Conservation (phyloP, 2,329 filamentous ascomycete species). For the Colletotrichum liaoningense region DNA sequence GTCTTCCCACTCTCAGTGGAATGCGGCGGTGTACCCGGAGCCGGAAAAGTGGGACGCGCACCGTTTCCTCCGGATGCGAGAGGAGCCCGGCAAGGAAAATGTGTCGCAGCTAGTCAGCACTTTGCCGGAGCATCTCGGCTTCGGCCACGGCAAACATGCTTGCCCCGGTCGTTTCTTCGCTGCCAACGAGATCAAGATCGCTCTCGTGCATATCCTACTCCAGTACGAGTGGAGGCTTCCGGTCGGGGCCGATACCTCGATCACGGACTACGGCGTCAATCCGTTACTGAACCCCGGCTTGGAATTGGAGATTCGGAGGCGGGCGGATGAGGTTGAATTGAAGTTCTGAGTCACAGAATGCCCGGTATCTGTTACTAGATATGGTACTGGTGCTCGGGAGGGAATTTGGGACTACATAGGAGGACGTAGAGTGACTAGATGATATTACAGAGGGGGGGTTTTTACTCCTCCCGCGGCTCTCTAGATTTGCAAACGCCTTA, state of each 20-base stretch:
- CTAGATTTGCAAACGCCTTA: neutral
- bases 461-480: neutral
- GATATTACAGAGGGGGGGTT: neutral
- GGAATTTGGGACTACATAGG: too few relatives aligned
- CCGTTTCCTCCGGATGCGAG: slow-evolving; percentile 22
- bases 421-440: too few relatives aligned
- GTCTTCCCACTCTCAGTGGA: slow-evolving; percentile 3
- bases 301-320: slow-evolving; percentile 14
- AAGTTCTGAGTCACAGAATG: neutral
- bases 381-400: too few relatives aligned
- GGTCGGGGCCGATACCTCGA: neutral
- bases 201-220: slow-evolving; percentile 12
- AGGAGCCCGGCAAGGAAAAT: slow-evolving; percentile 27
- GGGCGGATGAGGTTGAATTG: slow-evolving; percentile 2
- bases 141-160: slow-evolving; percentile 50
- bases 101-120: slow-evolving; percentile 54
- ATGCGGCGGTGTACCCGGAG: slow-evolving; percentile 13
- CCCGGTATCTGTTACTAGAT: too few relatives aligned
- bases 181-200: slow-evolving; percentile 48
- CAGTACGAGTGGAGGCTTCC: slow-evolving; percentile 26
- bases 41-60: slow-evolving; percentile 13
- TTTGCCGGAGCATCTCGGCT: slow-evolving; percentile 47
- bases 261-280: slow-evolving; percentile 1
- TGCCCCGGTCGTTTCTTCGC: slow-evolving; percentile 54
- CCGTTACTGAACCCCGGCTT: neutral